A percentile compares a stretch with the other conserved stretches of the same genome.
phyloP scores from a whole-genome alignment of 352 stramenopile genomes.

The Ophiocytium majus region DNA sequence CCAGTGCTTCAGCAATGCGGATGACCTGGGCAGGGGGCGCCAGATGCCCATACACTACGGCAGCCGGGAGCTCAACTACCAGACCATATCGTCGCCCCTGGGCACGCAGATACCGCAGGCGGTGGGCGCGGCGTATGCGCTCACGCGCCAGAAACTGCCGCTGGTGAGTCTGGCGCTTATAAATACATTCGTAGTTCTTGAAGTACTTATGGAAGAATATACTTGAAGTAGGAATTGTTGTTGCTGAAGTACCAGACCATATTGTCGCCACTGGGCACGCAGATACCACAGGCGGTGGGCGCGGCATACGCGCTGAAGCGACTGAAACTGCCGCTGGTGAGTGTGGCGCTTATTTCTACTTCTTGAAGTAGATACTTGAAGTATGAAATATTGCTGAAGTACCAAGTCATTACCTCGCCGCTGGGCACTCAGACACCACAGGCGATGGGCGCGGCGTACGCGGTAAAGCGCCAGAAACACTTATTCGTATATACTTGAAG shows the following conservation, averaged over 20 bases:
- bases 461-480: no score
- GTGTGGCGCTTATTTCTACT: no score
- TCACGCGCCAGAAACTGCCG: conserved; percentile 75
- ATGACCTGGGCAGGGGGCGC: conserved; percentile 89
- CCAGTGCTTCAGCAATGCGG: conserved; percentile 93
- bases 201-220: no score
- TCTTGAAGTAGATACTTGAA: no score
- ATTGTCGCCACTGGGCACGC: conserved; percentile 90
- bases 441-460: no score
- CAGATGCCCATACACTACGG: conserved; percentile 99
- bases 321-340: conserved; percentile 51
- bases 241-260: conserved; percentile 97
- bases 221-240: background rate
- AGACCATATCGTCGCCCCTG: conserved; percentile 94
- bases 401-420: no score
- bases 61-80: conserved; percentile 84
- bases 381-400: no score
- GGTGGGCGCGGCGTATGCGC: conserved; percentile 88
- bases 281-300: conserved; percentile 94
- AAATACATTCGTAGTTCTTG: no score
- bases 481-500: no score
- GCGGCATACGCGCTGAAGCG: conserved; percentile 93
- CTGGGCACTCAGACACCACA: no score
- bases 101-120: conserved; percentile 97
- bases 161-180: no score